Percentiles rank a stretch among this genome's conserved stretches.
phyloP scores from a whole-genome alignment of 129 eudicot genomes.

The Erigeron canadensis region DNA sequence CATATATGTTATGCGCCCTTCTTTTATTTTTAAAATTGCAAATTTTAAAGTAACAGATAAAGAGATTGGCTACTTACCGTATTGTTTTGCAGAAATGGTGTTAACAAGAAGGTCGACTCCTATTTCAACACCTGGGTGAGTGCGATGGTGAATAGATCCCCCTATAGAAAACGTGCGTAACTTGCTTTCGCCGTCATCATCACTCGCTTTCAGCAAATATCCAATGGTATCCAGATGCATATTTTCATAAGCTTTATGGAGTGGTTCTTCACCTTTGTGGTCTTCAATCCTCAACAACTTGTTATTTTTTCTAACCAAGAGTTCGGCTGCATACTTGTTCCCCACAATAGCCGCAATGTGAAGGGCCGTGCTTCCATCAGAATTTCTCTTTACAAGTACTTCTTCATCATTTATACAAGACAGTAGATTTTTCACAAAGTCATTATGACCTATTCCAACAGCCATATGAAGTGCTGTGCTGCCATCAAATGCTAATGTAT shows the following conservation, averaged over 20 bases:
- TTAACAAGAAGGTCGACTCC: constrained; percentile 10
- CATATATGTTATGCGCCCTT: too few relatives aligned
- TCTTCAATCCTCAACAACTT: not conserved
- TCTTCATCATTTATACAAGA: not conserved
- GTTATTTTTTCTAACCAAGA: not conserved
- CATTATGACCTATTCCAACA: not conserved
- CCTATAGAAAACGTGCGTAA: not conserved
- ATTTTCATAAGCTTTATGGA: constrained; percentile 23
- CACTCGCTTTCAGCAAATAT: constrained; percentile 4
- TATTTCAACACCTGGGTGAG: not conserved
- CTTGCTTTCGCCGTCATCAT: not conserved
- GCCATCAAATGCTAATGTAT: too few relatives aligned
- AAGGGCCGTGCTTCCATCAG: constrained; percentile 20
- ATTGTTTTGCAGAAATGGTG: constrained; percentile 17
- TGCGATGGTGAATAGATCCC: not conserved
- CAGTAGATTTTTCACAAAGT: not conserved
- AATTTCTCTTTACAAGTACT: not conserved
- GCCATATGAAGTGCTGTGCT: constrained; percentile 21
- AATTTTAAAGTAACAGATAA: too few relatives aligned
- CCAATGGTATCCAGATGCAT: constrained; percentile 14
- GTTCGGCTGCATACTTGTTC: not conserved
- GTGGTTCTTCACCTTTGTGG: not conserved
- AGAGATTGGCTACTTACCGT: not conserved
- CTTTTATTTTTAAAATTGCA: too few relatives aligned
- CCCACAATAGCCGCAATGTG: constrained; percentile 28